These are phyloP conservation scores for Ramalina intermedia DNA, from an alignment of 495 filamentous ascomycete species.

Conservation along the genomic window DNA sequence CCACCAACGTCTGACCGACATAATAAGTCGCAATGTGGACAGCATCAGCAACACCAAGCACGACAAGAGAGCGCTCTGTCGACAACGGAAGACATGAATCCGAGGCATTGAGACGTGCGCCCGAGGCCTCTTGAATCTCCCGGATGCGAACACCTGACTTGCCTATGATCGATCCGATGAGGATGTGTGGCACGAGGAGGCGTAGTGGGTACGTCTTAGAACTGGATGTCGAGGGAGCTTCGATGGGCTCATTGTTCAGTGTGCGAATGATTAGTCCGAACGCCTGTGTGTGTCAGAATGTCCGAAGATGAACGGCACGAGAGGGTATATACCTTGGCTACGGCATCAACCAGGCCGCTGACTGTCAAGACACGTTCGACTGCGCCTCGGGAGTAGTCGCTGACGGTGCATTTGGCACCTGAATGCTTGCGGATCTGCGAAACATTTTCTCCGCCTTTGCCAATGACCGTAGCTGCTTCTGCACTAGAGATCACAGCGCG, in stretches of 20 bases:
- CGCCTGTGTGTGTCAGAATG: slow-evolving; percentile 41
- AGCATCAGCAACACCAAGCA: slow-evolving; percentile 79
- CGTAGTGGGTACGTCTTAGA: slow-evolving; percentile 97
- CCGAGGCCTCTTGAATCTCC: slow-evolving; percentile 96
- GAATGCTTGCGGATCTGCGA: slow-evolving; percentile 84
- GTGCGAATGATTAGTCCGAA: slow-evolving; percentile 97
- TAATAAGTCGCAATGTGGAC: slow-evolving; percentile 99
- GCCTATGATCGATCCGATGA: slow-evolving; percentile 97
- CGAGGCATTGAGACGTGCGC: slow-evolving; percentile 90
- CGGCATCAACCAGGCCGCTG: slow-evolving; percentile 85
- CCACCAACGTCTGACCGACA: slow-evolving; percentile 85
- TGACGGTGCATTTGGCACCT: slow-evolving; percentile 93
- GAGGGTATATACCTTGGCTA: slow-evolving; percentile 66
- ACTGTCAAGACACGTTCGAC: slow-evolving; percentile 96
- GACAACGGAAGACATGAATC: slow-evolving; percentile 87
- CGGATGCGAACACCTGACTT: slow-evolving; percentile 90
- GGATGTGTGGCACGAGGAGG: slow-evolving; percentile 86
- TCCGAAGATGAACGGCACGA: not conserved
- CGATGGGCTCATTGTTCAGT: slow-evolving; percentile 87
- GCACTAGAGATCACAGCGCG: slow-evolving; percentile 90
- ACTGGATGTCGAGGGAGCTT: slow-evolving; percentile 69
- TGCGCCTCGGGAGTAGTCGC: slow-evolving; percentile 90
- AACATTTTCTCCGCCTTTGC: slow-evolving; percentile 96
- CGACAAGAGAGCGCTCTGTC: slow-evolving; percentile 90
- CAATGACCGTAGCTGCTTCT: slow-evolving; percentile 94